Conservation (phyloP, 306 rosid genomes). For the Prunus armeniaca region DNA sequence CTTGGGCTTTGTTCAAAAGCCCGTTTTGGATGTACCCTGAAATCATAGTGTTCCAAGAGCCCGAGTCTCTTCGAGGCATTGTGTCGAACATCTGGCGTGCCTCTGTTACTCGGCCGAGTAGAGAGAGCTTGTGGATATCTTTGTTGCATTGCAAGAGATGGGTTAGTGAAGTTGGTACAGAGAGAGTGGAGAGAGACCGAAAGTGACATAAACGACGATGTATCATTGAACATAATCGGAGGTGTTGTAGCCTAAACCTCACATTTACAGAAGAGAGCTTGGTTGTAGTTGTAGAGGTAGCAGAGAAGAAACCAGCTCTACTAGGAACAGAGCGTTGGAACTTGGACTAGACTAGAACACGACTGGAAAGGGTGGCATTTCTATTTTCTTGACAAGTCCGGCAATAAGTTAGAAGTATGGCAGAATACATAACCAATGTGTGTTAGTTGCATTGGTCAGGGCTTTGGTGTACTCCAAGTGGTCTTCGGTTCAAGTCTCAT, state of each 20-base stretch:
- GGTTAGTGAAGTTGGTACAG: background rate
- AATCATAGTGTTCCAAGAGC: constrained; percentile 31
- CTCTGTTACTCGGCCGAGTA: constrained; percentile 16
- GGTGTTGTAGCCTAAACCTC: background rate
- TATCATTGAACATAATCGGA: constrained; percentile 29
- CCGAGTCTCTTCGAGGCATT: constrained; percentile 20
- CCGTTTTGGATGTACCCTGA: constrained; percentile 24
- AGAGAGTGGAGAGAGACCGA: constrained; percentile 15
- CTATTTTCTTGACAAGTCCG: too few species aligned
- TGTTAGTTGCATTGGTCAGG: too few species aligned
- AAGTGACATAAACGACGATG: constrained; percentile 16
- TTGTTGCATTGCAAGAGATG: constrained; percentile 25
- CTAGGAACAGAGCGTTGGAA: too few species aligned
- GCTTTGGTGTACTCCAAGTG: too few species aligned
- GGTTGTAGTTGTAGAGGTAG: too few species aligned
- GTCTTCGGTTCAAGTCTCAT: too few species aligned
- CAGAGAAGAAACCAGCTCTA: too few species aligned
- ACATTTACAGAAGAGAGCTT: background rate
- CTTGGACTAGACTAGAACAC: too few species aligned
- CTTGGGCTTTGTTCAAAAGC: constrained; percentile 18
- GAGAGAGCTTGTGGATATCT: constrained; percentile 18
- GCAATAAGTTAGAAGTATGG: too few species aligned
- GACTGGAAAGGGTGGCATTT: too few species aligned
- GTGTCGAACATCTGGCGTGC: constrained; percentile 31
- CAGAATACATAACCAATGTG: too few species aligned